Conservation (phyloP, 2,329 filamentous ascomycete species). For the Botryotinia convoluta region DNA sequence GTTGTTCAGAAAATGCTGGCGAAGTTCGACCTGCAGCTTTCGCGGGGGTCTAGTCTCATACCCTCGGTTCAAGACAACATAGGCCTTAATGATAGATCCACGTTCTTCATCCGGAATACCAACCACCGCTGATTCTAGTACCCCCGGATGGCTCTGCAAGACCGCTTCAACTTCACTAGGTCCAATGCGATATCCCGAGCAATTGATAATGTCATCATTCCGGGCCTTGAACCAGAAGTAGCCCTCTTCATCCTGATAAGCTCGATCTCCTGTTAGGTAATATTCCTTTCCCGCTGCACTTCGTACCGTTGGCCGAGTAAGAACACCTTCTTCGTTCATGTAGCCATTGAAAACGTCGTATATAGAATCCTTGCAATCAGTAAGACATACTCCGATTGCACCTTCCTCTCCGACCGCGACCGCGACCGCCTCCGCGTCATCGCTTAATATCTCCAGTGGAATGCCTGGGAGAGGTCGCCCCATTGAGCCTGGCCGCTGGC, state of each 20-base stretch:
- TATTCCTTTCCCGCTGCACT: neutral
- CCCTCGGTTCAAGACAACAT: neutral
- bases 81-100: neutral
- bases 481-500: neutral
- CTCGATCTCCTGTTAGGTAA: neutral
- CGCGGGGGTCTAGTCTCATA: neutral
- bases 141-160: neutral
- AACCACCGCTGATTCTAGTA: neutral
- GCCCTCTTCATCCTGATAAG: neutral
- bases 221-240: neutral
- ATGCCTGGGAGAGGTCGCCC: neutral
- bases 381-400: neutral
- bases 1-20: neutral
- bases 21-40: neutral
- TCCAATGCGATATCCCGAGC: neutral
- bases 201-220: neutral
- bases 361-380: neutral
- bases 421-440: neutral
- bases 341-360: neutral
- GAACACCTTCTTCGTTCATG: neutral
- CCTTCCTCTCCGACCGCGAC: neutral
- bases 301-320: neutral
- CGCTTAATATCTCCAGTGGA: neutral
- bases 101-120: neutral
- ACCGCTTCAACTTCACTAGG: neutral